phyloP scores from a whole-genome alignment of 257 asterid genomes.

The Salvia miltiorrhiza region DNA sequence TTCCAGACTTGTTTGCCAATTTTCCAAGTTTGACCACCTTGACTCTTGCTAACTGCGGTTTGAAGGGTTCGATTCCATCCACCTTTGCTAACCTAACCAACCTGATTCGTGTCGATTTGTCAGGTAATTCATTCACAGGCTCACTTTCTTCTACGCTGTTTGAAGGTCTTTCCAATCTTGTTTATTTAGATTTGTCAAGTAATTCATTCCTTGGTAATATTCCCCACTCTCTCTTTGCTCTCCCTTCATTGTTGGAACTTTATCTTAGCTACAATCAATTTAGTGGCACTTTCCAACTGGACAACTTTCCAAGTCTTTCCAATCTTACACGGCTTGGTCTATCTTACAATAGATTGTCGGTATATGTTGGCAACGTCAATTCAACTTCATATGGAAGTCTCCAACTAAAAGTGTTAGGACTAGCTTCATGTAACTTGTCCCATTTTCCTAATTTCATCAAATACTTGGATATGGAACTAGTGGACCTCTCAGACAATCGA shows the following conservation, averaged over 20 bases:
- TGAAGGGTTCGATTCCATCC: neutral
- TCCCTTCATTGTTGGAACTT: constrained; percentile 26
- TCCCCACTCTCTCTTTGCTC: constrained; percentile 25
- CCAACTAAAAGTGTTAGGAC: neutral
- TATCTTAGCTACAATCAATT: constrained; percentile 23
- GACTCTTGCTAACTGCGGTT: neutral
- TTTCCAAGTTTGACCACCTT: neutral
- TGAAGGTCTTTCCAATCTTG: neutral
- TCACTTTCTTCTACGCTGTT: neutral
- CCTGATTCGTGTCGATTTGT: neutral
- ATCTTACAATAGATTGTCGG: constrained; percentile 32
- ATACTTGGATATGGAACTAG: neutral
- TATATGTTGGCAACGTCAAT: constrained; percentile 2
- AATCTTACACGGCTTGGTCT: constrained; percentile 33
- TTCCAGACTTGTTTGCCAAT: neutral
- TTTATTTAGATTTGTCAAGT: neutral
- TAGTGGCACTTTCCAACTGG: constrained; percentile 12
- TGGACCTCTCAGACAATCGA: neutral
- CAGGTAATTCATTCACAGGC: neutral
- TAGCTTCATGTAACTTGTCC: constrained; percentile 25
- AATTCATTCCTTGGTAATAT: constrained; percentile 23
- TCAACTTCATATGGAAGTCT: constrained; percentile 5
- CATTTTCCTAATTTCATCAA: neutral
- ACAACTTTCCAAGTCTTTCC: neutral
- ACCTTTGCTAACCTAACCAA: neutral